phyloP scores from a whole-genome alignment of 306 rosid species.

The Canavalia gladiata region DNA sequence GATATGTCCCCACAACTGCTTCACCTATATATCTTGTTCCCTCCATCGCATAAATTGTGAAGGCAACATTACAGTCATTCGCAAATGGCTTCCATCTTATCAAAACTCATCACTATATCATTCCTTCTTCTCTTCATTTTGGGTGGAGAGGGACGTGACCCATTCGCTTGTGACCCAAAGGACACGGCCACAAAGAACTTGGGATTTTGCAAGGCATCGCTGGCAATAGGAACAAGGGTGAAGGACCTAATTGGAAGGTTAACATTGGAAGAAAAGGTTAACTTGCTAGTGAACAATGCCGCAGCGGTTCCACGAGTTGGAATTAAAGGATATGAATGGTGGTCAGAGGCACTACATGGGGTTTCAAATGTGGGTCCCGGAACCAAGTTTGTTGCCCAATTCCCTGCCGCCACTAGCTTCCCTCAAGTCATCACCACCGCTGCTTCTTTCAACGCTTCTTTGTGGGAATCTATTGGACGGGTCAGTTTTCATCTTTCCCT shows the following conservation, averaged over 20 bases:
- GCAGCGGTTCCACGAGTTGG: slow-evolving; percentile 75
- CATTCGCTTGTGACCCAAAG: slow-evolving; percentile 77
- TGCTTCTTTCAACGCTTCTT: slow-evolving; percentile 80
- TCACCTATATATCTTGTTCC: slow-evolving; percentile 40
- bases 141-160: slow-evolving; percentile 53
- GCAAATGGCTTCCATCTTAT: slow-evolving; percentile 51
- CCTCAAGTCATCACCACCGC: slow-evolving; percentile 92
- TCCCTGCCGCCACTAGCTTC: slow-evolving; percentile 86
- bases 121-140: slow-evolving; percentile 2
- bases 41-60: slow-evolving; percentile 13
- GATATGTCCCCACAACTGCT: background rate
- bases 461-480: slow-evolving; percentile 91
- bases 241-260: slow-evolving; percentile 73
- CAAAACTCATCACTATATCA: slow-evolving; percentile 8
- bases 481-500: slow-evolving; percentile 45
- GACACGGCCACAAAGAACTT: slow-evolving; percentile 48
- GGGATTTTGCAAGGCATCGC: slow-evolving; percentile 58
- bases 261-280: slow-evolving; percentile 75
- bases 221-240: slow-evolving; percentile 62
- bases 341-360: slow-evolving; percentile 95
- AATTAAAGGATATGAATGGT: slow-evolving; percentile 84
- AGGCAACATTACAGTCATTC: background rate
- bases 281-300: slow-evolving; percentile 70
- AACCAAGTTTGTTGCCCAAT: slow-evolving; percentile 67
- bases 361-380: slow-evolving; percentile 94